A percentile compares a stretch with the other conserved stretches of the same genome.
These are phyloP conservation scores for Fraxinus americana DNA, from an alignment of 257 asterid species.

Conservation along the genomic window DNA sequence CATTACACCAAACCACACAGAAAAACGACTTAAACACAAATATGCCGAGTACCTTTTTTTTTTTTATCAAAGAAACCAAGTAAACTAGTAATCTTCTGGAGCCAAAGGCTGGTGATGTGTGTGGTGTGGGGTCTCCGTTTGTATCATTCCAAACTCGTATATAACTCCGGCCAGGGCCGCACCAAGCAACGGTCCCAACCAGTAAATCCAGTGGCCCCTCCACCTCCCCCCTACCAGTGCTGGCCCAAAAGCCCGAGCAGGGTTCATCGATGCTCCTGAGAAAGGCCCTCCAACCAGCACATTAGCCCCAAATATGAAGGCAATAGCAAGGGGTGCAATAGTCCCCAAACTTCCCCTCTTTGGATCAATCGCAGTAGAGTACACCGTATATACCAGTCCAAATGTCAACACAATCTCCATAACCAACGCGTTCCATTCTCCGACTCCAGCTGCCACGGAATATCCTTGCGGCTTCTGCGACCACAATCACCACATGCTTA, in stretches of 20 bases:
- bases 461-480: conserved; percentile 87
- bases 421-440: conserved; percentile 58
- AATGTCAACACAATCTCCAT: conserved; percentile 85
- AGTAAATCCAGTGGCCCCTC: conserved; percentile 87
- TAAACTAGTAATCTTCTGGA: conserved; percentile 78
- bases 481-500: too few species aligned
- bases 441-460: conserved; percentile 66
- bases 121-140: conserved; percentile 42
- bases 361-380: conserved; percentile 85
- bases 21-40: neutral
- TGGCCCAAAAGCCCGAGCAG: conserved; percentile 93
- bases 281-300: conserved; percentile 88
- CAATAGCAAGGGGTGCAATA: conserved; percentile 86
- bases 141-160: conserved; percentile 78
- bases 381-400: conserved; percentile 71
- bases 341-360: conserved; percentile 74
- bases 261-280: conserved; percentile 90
- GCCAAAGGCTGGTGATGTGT: conserved; percentile 91
- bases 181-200: conserved; percentile 95
- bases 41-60: neutral
- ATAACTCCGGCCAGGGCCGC: conserved; percentile 70
- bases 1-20: neutral
- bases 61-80: conserved; percentile 3
- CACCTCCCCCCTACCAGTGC: conserved; percentile 98
- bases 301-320: conserved; percentile 86